These are phyloP conservation scores for Kodamaea kakaduensis DNA, from an alignment of 805 yeast species.

Conservation along the genomic window DNA sequence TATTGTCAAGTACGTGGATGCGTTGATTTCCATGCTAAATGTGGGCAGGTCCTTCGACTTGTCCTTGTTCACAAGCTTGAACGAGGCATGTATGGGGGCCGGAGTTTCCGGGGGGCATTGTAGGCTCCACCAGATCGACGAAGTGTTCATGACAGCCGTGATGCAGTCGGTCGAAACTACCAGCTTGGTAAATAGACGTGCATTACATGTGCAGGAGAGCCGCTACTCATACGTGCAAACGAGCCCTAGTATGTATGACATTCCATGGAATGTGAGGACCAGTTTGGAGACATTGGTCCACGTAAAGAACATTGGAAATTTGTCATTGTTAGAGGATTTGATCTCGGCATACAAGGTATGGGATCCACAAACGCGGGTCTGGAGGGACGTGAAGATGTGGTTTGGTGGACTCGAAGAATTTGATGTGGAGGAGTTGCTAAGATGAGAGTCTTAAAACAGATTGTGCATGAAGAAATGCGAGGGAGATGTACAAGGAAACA, in stretches of 20 bases:
- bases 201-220: conserved; percentile 9
- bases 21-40: conserved; percentile 30
- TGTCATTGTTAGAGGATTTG: conserved; percentile 21
- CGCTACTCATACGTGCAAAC: conserved; percentile 2
- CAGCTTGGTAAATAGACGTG: conserved; percentile 18
- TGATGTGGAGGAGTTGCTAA: conserved; percentile 4
- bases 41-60: conserved; percentile 32
- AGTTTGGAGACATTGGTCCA: conserved; percentile 31
- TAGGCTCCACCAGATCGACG: conserved; percentile 19
- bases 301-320: conserved; percentile 28
- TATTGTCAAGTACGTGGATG: conserved; percentile 23
- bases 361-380: conserved; percentile 11
- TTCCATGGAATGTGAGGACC: conserved; percentile 41
- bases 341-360: conserved; percentile 13
- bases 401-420: conserved; percentile 9
- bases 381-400: conserved; percentile 10
- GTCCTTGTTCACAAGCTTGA: conserved; percentile 25
- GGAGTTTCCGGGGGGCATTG: conserved; percentile 25
- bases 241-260: conserved; percentile 18
- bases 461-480: too few relatives aligned
- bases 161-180: conserved; percentile 37
- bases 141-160: conserved; percentile 28
- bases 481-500: too few relatives aligned
- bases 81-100: conserved; percentile 26
- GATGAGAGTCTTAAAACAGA: too few relatives aligned